Evolutionary conservation across 1,284 basidiomycete species (phyloP).

Genomic region (Rhodotorula glutinis): DNA sequence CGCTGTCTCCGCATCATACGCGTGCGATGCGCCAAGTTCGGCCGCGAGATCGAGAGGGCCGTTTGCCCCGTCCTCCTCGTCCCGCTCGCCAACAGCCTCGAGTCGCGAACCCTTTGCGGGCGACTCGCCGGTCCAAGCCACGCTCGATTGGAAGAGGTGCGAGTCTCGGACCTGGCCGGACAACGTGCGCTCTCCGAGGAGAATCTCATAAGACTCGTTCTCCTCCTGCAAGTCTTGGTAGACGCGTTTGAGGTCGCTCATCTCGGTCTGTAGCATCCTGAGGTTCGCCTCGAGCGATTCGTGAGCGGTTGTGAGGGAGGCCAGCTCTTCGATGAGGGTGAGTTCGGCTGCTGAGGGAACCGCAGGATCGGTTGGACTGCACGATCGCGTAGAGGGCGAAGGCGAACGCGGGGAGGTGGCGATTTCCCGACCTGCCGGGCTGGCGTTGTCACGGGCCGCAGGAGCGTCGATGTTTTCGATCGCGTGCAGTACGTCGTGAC

Average conservation of each 20-base stretch:
- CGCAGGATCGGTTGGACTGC: not conserved
- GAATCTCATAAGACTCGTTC: conserved; percentile 89
- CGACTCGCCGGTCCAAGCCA: conserved; percentile 18
- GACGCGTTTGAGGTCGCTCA: conserved; percentile 42
- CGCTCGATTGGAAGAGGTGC: conserved; percentile 33
- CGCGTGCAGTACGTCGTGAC: no score
- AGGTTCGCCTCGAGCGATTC: conserved; percentile 20
- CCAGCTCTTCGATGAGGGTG: conserved; percentile 32
- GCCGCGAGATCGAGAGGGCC: conserved; percentile 41
- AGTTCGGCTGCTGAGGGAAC: conserved; percentile 17
- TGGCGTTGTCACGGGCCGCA: no score
- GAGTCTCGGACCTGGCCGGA: conserved; percentile 65
- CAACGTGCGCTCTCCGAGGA: conserved; percentile 80
- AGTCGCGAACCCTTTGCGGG: not conserved
- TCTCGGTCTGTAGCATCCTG: conserved; percentile 31
- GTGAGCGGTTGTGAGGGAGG: conserved; percentile 32
- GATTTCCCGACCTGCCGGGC: no score
- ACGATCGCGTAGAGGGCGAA: not conserved
- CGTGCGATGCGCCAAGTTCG: conserved; percentile 37
- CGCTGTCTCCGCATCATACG: not conserved
- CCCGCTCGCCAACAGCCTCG: conserved; percentile 29
- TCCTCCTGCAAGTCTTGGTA: conserved; percentile 60
- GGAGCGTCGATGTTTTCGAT: no score
- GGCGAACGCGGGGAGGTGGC: no score
- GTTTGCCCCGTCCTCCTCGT: conserved; percentile 11